Conservation (phyloP, 768 basidiomycete species). For the Hemileccinum impolitum region DNA sequence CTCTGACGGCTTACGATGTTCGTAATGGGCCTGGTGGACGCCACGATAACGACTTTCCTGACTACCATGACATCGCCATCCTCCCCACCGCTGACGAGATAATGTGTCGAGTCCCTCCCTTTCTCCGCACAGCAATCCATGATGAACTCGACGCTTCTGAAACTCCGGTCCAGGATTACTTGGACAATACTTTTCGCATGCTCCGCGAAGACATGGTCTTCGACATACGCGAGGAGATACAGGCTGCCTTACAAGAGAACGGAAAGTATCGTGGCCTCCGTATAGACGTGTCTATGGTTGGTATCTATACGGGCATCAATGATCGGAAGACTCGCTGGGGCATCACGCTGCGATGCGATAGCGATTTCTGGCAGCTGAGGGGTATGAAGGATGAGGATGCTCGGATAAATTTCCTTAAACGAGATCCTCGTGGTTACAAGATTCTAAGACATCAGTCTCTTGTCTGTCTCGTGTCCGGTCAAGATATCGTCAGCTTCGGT, state of each 20-base stretch:
- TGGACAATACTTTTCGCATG: constrained; percentile 66
- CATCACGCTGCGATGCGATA: constrained; percentile 33
- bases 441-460: constrained; percentile 53
- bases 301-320: constrained; percentile 32
- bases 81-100: constrained; percentile 63
- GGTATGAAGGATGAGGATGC: constrained; percentile 25
- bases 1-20: constrained; percentile 12
- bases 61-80: constrained; percentile 56
- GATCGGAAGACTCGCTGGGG: constrained; percentile 38
- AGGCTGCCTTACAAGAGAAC: constrained; percentile 36
- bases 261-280: constrained; percentile 35
- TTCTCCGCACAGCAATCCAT: constrained; percentile 40
- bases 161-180: constrained; percentile 40
- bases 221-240: constrained; percentile 53
- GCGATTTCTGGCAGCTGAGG: constrained; percentile 36
- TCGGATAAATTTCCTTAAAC: constrained; percentile 32
- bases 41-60: constrained; percentile 63
- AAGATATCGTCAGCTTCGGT: constrained; percentile 50
- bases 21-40: constrained; percentile 51
- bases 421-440: constrained; percentile 30
- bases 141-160: constrained; percentile 18
- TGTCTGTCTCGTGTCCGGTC: constrained; percentile 47
- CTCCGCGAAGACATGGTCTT: constrained; percentile 62
- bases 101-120: constrained; percentile 41
- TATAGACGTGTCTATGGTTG: constrained; percentile 31